Evolutionary conservation across 2,329 filamentous ascomycete genomes (phyloP), one percentile per base, ranked within the genome.

Genomic region (Trichoderma afroharzianum): DNA sequence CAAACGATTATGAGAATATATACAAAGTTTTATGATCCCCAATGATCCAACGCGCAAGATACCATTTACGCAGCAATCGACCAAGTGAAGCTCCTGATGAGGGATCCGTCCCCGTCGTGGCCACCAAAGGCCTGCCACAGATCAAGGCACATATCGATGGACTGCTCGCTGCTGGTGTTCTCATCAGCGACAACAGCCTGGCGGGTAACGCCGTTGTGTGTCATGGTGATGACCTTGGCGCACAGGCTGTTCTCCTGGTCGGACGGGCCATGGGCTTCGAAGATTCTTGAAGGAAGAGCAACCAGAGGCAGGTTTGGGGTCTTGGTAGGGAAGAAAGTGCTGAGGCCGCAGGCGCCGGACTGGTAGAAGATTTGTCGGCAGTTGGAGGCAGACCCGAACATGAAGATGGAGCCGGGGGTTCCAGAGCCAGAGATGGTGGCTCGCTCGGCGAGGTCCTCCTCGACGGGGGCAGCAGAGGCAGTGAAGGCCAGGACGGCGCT

Each of bases 181-280:
- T 64, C 36, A 30, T 73, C 72, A 7, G 72, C 63, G 58, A 73
- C 39, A 12, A 72, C 66, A 21, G 72, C 72, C 63, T 70, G 63
- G 15, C 61, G 47, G 21, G 72, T 70, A 15, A 73, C 70, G 39
- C 72, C 72, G 21, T 73, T 73, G 64, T 69, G 59, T 8, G 28
- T 69, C 70, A 73, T 70, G 53, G 72, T 73, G 26, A 73, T 73
- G 70, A 72, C 43, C 70, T 72, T 73, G 59, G 57, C 72, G 50
- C 72, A 73, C 15, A 73, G 72, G 32, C 39, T 69, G 72, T 73
- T 73, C 9, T 62, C 36, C 53, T 73, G 72, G 14, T 43, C 39
- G 15, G 64, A 47, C 12, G 28, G 14, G 24, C 72, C 72, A 15
- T 57, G 66, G 18, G 36, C 14, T 1, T 69, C 61, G n/a, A 73